Conservation (phyloP, 2,329 filamentous ascomycete genomes). For the Colletotrichum endophyticum region DNA sequence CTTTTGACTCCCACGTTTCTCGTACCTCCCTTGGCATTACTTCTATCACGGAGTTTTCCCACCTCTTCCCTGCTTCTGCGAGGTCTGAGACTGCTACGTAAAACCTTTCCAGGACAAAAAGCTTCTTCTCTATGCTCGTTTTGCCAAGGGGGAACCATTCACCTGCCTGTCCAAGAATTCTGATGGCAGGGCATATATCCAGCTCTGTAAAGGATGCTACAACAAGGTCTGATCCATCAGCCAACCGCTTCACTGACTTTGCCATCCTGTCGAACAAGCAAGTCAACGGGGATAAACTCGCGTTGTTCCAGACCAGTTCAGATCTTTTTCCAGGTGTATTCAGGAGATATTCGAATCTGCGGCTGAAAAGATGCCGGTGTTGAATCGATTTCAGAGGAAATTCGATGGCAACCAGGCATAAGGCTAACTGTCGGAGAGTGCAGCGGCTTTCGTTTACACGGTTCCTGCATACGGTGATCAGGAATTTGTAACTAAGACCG, state of each 20-base stretch:
- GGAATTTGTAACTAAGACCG: background rate
- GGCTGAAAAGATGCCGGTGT: background rate
- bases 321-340: background rate
- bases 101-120: background rate
- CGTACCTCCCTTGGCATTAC: background rate
- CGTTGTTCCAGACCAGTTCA: background rate
- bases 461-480: background rate
- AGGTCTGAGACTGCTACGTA: background rate
- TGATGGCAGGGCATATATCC: background rate
- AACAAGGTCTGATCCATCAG: background rate
- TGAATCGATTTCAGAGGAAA: background rate
- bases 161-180: background rate
- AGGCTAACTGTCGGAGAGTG: background rate
- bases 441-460: background rate
- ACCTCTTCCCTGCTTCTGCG: background rate
- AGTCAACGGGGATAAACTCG: background rate
- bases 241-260: background rate
- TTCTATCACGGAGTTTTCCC: background rate
- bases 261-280: background rate
- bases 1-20: background rate
- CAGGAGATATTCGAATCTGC: background rate
- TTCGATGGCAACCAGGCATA: background rate
- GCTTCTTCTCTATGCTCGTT: background rate
- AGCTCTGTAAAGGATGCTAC: background rate
- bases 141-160: background rate